These are phyloP conservation scores for Solanum corneliomulleri DNA, from an alignment of 257 asterid genomes.

Conservation along the genomic window DNA sequence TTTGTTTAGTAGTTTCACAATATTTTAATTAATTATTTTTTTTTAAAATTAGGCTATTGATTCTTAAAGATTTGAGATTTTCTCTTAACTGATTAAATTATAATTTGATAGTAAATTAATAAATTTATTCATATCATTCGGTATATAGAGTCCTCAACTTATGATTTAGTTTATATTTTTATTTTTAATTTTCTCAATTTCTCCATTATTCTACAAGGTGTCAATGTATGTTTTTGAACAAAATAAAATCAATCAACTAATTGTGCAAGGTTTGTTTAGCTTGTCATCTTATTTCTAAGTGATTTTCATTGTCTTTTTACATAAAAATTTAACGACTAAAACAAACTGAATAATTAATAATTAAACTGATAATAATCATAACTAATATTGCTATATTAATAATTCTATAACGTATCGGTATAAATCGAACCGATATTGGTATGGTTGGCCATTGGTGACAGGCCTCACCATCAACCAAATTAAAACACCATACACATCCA, in stretches of 20 bases:
- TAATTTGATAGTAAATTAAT: not conserved
- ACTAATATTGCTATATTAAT: rapidly evolving
- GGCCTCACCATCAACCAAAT: not conserved
- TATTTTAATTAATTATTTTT: not conserved
- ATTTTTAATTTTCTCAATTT: not conserved
- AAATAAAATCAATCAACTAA: not conserved
- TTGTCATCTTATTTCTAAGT: not conserved
- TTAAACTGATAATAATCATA: not conserved
- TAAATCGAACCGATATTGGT: not conserved
- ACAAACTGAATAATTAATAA: too few relatives aligned
- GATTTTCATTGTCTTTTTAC: not conserved
- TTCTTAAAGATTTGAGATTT: not conserved
- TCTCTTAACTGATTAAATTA: rapidly evolving
- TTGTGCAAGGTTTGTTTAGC: not conserved
- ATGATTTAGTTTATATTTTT: not conserved
- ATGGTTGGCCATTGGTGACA: not conserved
- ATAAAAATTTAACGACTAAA: too few relatives aligned
- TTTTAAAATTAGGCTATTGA: not conserved
- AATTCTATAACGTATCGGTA: rapidly evolving
- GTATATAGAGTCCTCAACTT: not conserved
- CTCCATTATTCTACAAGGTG: not conserved
- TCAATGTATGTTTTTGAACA: not conserved
- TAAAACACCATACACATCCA: not conserved
- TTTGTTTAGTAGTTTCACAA: not conserved
- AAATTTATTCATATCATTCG: not conserved